Evolutionary conservation across 768 basidiomycete species (phyloP).

Genomic region (Myochromella boudieri): DNA sequence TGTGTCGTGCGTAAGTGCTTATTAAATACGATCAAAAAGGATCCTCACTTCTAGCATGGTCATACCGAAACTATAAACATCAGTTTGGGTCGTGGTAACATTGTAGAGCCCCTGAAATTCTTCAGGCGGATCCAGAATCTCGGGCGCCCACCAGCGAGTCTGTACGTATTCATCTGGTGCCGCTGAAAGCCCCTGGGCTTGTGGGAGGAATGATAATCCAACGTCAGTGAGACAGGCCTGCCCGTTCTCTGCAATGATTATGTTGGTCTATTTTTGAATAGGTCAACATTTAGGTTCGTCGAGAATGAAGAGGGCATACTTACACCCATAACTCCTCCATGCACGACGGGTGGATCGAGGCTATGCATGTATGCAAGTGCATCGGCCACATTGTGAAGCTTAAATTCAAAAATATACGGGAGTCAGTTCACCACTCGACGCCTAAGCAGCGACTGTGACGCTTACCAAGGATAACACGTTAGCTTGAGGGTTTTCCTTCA

Average conservation of each 20-base stretch:
- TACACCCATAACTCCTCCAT: conserved; percentile 28
- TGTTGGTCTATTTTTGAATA: conserved; percentile 20
- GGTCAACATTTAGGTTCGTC: background rate
- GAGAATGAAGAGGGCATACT: conserved; percentile 1
- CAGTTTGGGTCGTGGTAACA: conserved; percentile 10
- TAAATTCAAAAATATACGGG: background rate
- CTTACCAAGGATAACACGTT: conserved; percentile 12
- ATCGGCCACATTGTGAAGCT: conserved; percentile 22
- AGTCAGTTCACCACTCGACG: background rate
- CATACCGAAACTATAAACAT: conserved; percentile 27
- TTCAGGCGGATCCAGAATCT: conserved; percentile 15
- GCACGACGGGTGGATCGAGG: conserved; percentile 22
- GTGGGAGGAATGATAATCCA: conserved; percentile 14
- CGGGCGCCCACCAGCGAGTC: conserved; percentile 26
- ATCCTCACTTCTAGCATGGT: conserved; percentile 22
- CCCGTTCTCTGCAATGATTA: conserved; percentile 20
- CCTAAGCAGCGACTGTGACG: background rate
- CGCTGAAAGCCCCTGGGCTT: conserved; percentile 4
- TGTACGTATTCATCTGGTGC: conserved; percentile 3
- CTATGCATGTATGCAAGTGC: conserved; percentile 26
- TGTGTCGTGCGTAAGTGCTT: background rate
- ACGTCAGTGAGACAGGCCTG: conserved; percentile 24
- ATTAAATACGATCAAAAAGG: background rate
- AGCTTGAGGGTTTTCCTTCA: conserved; percentile 5
- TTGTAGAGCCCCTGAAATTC: background rate